Percentiles rank a stretch among this genome's conserved stretches.
These are phyloP conservation scores for Fusarium sacchari DNA, from an alignment of 2,329 filamentous ascomycete species.

Conservation along the genomic window DNA sequence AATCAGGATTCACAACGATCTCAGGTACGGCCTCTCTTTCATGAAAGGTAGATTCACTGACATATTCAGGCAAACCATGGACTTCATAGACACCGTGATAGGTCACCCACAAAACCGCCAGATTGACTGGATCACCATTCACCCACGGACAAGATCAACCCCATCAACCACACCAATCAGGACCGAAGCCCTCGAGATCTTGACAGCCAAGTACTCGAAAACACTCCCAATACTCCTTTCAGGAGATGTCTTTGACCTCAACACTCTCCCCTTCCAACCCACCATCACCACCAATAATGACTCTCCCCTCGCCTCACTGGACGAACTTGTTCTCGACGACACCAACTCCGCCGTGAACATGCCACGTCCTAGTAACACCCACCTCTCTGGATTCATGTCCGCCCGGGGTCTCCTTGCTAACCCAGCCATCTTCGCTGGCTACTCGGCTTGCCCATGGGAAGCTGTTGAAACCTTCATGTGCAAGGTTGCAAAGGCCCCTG, in stretches of 20 bases:
- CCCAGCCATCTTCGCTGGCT: conserved; percentile 71
- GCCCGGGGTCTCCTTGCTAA: conserved; percentile 75
- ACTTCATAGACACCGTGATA: conserved; percentile 71
- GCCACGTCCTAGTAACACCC: conserved; percentile 54
- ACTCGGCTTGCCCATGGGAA: conserved; percentile 67
- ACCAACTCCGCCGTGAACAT: conserved; percentile 5
- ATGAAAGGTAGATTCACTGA: background rate
- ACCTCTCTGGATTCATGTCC: conserved; percentile 73
- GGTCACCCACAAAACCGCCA: conserved; percentile 60
- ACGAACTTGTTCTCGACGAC: conserved; percentile 44
- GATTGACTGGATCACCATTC: conserved; percentile 76
- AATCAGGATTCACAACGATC: conserved; percentile 73
- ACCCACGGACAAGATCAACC: conserved; percentile 71
- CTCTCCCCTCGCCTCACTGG: conserved; percentile 38
- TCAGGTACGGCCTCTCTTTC: conserved; percentile 53
- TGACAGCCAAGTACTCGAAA: conserved; percentile 62
- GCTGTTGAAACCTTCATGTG: conserved; percentile 72
- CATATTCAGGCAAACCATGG: conserved; percentile 60
- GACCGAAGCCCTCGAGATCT: conserved; percentile 66
- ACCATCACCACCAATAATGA: conserved; percentile 42
- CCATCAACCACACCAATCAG: conserved; percentile 70
- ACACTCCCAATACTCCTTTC: conserved; percentile 73
- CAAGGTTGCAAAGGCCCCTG: conserved; percentile 64
- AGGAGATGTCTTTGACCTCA: conserved; percentile 73
- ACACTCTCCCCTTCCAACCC: conserved; percentile 56